Evolutionary conservation across 1,284 basidiomycete genomes (phyloP).

Genomic region (Rugosomyces carneus): DNA sequence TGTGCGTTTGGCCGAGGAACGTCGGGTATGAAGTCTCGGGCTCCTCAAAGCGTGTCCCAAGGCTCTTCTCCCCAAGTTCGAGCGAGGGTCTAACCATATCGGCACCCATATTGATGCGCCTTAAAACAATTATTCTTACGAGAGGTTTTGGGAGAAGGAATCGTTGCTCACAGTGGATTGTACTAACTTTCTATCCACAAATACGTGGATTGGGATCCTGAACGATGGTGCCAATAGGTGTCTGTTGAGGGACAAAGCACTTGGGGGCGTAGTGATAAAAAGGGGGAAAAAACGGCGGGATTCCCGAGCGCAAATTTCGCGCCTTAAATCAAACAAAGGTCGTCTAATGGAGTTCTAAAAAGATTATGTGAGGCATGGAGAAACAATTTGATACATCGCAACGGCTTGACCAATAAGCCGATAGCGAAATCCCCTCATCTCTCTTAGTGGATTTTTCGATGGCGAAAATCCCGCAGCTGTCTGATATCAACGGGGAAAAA

Average conservation of each 20-base stretch:
- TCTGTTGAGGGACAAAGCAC: background rate
- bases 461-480: background rate
- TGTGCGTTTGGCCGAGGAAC: constrained; percentile 2
- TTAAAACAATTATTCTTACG: background rate
- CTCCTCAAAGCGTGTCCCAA: constrained; percentile 1
- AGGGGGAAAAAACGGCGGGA: background rate
- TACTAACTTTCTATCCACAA: background rate
- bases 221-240: no score
- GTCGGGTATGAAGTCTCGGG: background rate
- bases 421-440: background rate
- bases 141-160: background rate
- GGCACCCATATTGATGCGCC: background rate
- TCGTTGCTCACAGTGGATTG: background rate
- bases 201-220: no score
- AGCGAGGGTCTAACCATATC: constrained; percentile 1
- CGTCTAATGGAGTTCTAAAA: background rate
- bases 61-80: constrained; percentile 4
- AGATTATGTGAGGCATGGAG: background rate
- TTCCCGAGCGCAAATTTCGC: no score
- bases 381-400: background rate
- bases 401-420: background rate
- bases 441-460: background rate
- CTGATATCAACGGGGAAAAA: background rate
- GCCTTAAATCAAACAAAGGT: background rate
- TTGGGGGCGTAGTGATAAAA: background rate